phyloP scores from a whole-genome alignment of 176 grass and related monocot genomes.

The Avena atlantica region DNA sequence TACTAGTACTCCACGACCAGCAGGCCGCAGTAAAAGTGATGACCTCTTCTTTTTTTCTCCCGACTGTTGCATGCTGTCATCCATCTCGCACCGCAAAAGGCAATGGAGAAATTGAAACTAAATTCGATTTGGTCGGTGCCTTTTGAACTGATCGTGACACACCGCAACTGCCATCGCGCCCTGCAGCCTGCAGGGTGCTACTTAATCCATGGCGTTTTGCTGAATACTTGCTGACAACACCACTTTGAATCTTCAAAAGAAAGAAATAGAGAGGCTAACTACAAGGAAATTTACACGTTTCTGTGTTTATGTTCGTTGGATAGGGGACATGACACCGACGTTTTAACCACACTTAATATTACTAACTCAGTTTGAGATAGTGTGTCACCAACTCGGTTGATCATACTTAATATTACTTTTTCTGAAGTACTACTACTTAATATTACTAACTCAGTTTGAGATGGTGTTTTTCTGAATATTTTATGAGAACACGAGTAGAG shows the following conservation, averaged over 20 bases:
- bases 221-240: no score
- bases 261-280: neutral
- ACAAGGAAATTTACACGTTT: neutral
- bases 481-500: no score
- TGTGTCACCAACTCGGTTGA: no score
- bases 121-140: conserved; percentile 4
- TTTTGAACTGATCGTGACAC: neutral
- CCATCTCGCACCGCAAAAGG: neutral
- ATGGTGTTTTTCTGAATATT: no score
- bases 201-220: no score
- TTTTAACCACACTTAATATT: neutral
- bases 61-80: neutral
- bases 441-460: no score
- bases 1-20: neutral
- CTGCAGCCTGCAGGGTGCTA: no score
- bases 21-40: neutral
- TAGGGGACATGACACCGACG: neutral
- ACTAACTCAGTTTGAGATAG: no score
- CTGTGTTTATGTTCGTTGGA: neutral
- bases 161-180: neutral
- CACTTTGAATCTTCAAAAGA: neutral
- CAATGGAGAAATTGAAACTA: neutral
- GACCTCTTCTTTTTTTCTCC: neutral
- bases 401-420: no score
- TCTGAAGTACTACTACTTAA: no score